Evolutionary conservation across 805 yeast species (phyloP).

Genomic region (Sugiyamaella mastotermitis): DNA sequence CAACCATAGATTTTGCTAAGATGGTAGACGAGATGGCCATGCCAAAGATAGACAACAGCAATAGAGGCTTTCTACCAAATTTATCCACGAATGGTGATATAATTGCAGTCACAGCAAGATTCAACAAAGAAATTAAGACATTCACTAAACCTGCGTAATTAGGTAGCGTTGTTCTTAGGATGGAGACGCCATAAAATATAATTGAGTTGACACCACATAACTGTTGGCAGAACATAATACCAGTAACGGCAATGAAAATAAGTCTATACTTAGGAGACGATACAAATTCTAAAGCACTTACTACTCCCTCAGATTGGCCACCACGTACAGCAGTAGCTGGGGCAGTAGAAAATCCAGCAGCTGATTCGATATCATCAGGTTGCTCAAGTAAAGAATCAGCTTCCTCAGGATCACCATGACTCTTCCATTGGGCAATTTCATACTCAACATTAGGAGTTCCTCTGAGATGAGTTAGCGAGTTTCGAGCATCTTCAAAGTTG

Average conservation of each 20-base stretch:
- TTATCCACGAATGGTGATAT: conserved; percentile 74
- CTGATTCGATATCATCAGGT: conserved; percentile 4
- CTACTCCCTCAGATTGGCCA: too few relatives aligned
- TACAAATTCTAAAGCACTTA: conserved; percentile 38
- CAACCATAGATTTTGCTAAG: conserved; percentile 58
- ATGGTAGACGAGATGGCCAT: conserved; percentile 64
- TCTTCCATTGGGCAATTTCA: conserved; percentile 24
- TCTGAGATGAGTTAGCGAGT: conserved; percentile 33
- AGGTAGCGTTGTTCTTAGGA: conserved; percentile 68
- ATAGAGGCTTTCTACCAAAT: conserved; percentile 67
- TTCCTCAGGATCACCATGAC: conserved; percentile 5
- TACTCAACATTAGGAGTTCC: conserved; percentile 22
- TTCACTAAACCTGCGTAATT: conserved; percentile 64
- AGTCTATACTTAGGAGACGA: conserved; percentile 45
- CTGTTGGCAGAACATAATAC: conserved; percentile 79
- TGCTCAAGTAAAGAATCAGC: not conserved
- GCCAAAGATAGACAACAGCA: conserved; percentile 55
- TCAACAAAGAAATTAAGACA: conserved; percentile 67
- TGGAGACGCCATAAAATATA: conserved; percentile 86
- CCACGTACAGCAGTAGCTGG: not conserved
- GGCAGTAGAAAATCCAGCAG: not conserved
- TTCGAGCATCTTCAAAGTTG: conserved; percentile 37
- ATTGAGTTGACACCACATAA: conserved; percentile 90
- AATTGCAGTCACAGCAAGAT: conserved; percentile 64
- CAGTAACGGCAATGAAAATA: conserved; percentile 61